phyloP scores from a whole-genome alignment of 2,329 filamentous ascomycete species.

The Cercospora brassicicola region DNA sequence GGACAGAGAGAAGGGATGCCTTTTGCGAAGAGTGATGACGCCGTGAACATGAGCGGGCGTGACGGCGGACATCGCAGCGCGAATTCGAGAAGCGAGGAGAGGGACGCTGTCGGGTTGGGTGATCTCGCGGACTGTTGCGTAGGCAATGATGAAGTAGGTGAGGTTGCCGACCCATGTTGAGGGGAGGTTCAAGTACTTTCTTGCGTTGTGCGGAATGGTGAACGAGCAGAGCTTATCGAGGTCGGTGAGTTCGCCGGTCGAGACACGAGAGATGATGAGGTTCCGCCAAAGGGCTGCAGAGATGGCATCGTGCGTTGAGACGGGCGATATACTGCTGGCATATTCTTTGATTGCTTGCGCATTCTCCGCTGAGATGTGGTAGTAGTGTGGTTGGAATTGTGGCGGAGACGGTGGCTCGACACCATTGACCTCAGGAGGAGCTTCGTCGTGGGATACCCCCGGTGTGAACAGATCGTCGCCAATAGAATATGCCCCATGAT shows the following conservation, averaged over 20 bases:
- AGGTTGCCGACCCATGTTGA: conserved; percentile 27
- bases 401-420: conserved; percentile 15
- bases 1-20: conserved; percentile 19
- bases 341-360: conserved; percentile 23
- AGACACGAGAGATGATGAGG: conserved; percentile 20
- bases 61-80: conserved; percentile 19
- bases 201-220: conserved; percentile 26
- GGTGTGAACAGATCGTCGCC: conserved; percentile 17
- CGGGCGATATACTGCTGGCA: conserved; percentile 12
- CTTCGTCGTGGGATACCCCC: conserved; percentile 19
- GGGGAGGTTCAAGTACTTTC: conserved; percentile 21
- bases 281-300: conserved; percentile 24
- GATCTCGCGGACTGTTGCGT: conserved; percentile 20
- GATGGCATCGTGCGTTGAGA: conserved; percentile 30
- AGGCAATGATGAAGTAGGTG: conserved; percentile 25
- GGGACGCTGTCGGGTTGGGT: conserved; percentile 19
- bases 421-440: conserved; percentile 21
- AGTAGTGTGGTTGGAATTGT: conserved; percentile 21
- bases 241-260: conserved; percentile 21
- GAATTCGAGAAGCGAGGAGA: conserved; percentile 22
- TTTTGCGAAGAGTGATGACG: conserved; percentile 17
- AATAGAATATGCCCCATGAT: conserved; percentile 23
- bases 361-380: conserved; percentile 16
- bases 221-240: conserved; percentile 20
- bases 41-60: conserved; percentile 20